Base-by-base conservation (phyloP, 2,329 filamentous ascomycete genomes). In the Geosmithia morbida region DNA sequence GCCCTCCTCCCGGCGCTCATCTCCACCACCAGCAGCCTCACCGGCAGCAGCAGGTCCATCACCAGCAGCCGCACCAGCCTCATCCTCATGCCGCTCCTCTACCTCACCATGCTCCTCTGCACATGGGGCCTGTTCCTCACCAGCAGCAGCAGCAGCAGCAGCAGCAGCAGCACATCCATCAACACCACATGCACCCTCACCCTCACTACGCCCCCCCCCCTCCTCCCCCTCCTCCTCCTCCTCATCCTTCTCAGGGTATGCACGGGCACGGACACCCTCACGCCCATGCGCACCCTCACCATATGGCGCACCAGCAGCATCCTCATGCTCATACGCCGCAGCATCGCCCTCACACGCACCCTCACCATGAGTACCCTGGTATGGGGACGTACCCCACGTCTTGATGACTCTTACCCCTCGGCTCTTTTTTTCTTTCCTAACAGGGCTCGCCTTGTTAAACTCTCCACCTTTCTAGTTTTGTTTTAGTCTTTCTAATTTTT, bases 121-220 rank as follows among this genome's bases (percentile, higher is more conserved):
- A 26, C 22, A 26, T 26, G 22, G 22, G 22, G 22, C 22, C 22
- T 26, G 22, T 8, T 26, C 22, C 22, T 26, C 22, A 26, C 22
- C 26, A 39, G 39, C 41, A 41, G 44, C n/a, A n/a, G n/a, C n/a
- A n/a, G n/a, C 14, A 41, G 16, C 46, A 56, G 43, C 59, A 57
- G 41, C 44, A 42, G 17, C 47, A 43, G 26, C 43, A 33, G 11
- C 18, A 20, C 33, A 20, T 43, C 7, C 29, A 20, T 8, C 46
- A 47, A 5, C 46, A 29, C 19, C 48, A 47, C 11, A 29, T 20
- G 42, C 47, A 18, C 17, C 41, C 44, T 19, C 44, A 43, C 18
- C 41, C 44, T 19, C 44, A 43, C 33, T 44, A 46, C 19, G 46
- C 30, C 2, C 46, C 43, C 42, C 49, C 44, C 14, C 49, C 45